Percentiles rank a stretch among this genome's conserved stretches.
phyloP scores from a whole-genome alignment of 2,329 filamentous ascomycete species.

The Cladobotryum mycophilum region DNA sequence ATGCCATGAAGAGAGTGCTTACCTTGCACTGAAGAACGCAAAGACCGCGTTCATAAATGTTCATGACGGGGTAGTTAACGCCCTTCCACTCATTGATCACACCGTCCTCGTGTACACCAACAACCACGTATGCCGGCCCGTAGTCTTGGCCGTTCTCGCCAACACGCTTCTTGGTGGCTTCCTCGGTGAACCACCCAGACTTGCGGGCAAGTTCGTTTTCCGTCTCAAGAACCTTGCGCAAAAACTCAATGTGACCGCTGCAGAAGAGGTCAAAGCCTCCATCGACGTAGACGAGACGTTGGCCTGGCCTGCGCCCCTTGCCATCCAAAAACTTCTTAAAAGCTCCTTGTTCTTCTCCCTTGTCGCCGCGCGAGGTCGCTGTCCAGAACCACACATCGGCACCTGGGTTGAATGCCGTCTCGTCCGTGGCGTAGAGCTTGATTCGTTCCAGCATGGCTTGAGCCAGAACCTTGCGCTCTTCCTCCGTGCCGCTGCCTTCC shows the following conservation, averaged over 20 bases:
- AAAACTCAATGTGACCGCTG: constrained; percentile 92
- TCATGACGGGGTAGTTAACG: constrained; percentile 99
- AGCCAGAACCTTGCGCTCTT: constrained; percentile 59
- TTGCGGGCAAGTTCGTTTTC: constrained; percentile 64
- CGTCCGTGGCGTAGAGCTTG: constrained; percentile 79
- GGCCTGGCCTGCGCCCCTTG: constrained; percentile 64
- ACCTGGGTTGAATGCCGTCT: constrained; percentile 70
- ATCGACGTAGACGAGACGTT: constrained; percentile 89
- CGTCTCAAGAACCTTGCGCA: constrained; percentile 65
- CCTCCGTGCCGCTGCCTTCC: constrained; percentile 63
- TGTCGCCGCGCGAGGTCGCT: constrained; percentile 39
- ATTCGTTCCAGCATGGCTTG: constrained; percentile 71
- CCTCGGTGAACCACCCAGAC: constrained; percentile 68
- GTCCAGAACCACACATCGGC: constrained; percentile 83
- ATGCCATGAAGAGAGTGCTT: constrained; percentile 26
- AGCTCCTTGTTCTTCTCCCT: constrained; percentile 51
- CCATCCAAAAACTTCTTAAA: constrained; percentile 67
- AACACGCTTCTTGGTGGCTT: constrained; percentile 56
- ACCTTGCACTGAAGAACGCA: constrained; percentile 94
- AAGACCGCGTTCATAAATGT: constrained; percentile 91
- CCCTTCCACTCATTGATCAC: constrained; percentile 97
- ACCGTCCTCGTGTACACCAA: constrained; percentile 87
- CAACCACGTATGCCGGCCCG: constrained; percentile 77
- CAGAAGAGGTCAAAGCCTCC: constrained; percentile 96
- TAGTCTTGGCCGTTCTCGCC: constrained; percentile 61